Base-by-base conservation (phyloP, 352 stramenopile genomes). In the Phytophthora boehmeriae region DNA sequence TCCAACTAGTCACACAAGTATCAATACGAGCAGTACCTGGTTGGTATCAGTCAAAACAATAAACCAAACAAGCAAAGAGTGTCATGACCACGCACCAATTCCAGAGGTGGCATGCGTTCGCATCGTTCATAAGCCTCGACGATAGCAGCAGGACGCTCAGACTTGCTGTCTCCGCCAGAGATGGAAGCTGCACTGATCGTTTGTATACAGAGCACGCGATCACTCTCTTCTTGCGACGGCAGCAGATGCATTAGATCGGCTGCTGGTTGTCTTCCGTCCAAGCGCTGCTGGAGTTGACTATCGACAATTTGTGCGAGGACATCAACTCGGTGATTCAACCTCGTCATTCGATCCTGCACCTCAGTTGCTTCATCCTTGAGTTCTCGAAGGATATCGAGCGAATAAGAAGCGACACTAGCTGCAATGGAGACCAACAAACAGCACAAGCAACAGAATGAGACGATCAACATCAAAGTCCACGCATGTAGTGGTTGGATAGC, bases 341-440 rank as follows among this genome's bases (percentile, higher is more conserved):
- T 59, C 5, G 44, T 16, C 34, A 86, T 71, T 4, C 62, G 68
- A n/a, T 70, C 50, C 6, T 63, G 53, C 0, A 86, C 52, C 0
- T 54, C 45, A n/a, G 16, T 54, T 6, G 54, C 78, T 34, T 84
- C 72, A 42, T 75, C 56, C 16, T 70, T 72, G 5, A 89, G 66
- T 51, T 88, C 80, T 39, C 51, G 48, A 19, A 88, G 78, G 25
- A 89, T 73, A 8, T 88, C 73, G 1, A 88, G 56, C 20, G 80
- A 76, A 44, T 83, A 70, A 9, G 70, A 71, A 16, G 80, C 70
- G 6, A 89, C 75, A 30, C 62, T 54, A 17, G 80, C 80, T 89
- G 32, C 30, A 47, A 20, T 47, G 1, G 28, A 11, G 13, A 38
- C 5, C 17, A 42, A 16, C 3, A 52, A 38, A 42, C 17, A 46